phyloP scores from a whole-genome alignment of 2,329 filamentous ascomycete species.

The Aspergillus sp. region DNA sequence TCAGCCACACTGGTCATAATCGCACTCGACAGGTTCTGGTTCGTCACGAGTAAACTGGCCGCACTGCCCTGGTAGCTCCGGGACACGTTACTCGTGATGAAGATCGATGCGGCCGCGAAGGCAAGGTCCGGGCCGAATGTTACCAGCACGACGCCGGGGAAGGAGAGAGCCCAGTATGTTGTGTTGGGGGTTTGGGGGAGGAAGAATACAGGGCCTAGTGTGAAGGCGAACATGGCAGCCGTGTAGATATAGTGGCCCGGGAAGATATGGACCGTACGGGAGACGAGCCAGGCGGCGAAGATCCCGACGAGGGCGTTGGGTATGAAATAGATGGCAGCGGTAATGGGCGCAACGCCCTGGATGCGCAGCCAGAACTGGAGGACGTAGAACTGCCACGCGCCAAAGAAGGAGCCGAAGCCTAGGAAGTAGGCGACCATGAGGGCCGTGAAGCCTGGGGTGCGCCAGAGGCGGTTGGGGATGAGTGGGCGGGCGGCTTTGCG shows the following conservation, averaged over 20 bases:
- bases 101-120: conserved; percentile 51
- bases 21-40: conserved; percentile 48
- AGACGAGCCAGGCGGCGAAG: conserved; percentile 48
- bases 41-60: conserved; percentile 48
- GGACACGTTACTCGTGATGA: conserved; percentile 49
- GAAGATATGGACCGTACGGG: conserved; percentile 46
- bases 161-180: conserved; percentile 47
- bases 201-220: conserved; percentile 41
- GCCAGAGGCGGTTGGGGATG: conserved; percentile 47
- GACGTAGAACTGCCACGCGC: conserved; percentile 42
- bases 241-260: conserved; percentile 50
- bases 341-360: conserved; percentile 41
- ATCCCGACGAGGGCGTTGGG: conserved; percentile 49
- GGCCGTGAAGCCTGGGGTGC: conserved; percentile 44
- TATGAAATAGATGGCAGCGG: conserved; percentile 45
- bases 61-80: conserved; percentile 50
- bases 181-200: conserved; percentile 42
- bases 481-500: conserved; percentile 44
- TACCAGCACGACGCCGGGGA: conserved; percentile 46
- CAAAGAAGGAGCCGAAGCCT: conserved; percentile 47
- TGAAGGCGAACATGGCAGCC: conserved; percentile 44
- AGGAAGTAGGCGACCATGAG: conserved; percentile 47
- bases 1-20: conserved; percentile 38
- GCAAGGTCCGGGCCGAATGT: conserved; percentile 50
- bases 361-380: conserved; percentile 42